These are phyloP conservation scores for Emydomyces testavorans DNA, from an alignment of 2,329 filamentous ascomycete genomes.

Conservation along the genomic window DNA sequence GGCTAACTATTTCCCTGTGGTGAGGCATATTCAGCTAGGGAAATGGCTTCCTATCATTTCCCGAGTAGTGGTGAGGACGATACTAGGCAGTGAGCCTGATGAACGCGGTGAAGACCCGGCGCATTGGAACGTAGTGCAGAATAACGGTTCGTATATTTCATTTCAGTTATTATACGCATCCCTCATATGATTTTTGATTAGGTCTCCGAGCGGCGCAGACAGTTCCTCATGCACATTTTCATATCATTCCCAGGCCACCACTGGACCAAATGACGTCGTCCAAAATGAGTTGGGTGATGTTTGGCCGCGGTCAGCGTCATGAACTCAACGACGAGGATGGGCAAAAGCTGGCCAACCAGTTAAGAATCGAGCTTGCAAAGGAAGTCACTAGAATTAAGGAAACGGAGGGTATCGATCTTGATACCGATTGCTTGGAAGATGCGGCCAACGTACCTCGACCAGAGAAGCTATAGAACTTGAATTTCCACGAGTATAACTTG, in stretches of 20 bases:
- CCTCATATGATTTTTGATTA: slow-evolving; percentile 20
- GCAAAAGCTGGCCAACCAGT: slow-evolving; percentile 26
- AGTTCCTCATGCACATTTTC: slow-evolving; percentile 87
- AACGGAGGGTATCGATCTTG: slow-evolving; percentile 30
- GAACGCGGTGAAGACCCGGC: slow-evolving; percentile 53
- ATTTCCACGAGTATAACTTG: background rate
- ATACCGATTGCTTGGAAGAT: background rate
- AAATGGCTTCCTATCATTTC: slow-evolving; percentile 44
- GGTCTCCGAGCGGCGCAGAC: slow-evolving; percentile 79
- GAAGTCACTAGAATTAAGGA: slow-evolving; percentile 28
- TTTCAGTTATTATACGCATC: slow-evolving; percentile 6
- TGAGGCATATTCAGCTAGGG: slow-evolving; percentile 26
- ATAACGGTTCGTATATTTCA: slow-evolving; percentile 53
- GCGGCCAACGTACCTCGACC: background rate
- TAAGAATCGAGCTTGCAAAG: slow-evolving; percentile 30
- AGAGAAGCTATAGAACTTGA: slow-evolving; percentile 8
- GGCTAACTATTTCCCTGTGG: background rate
- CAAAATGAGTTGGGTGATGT: slow-evolving; percentile 33
- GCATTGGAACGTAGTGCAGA: slow-evolving; percentile 96
- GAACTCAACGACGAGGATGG: slow-evolving; percentile 39
- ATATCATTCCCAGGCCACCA: slow-evolving; percentile 71
- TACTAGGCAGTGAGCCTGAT: slow-evolving; percentile 41
- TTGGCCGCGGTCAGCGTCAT: slow-evolving; percentile 37
- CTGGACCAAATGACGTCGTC: slow-evolving; percentile 19
- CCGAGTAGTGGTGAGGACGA: slow-evolving; percentile 58